Base-by-base conservation (phyloP, 2,329 filamentous ascomycete species). In the Aspergillus sergii region DNA sequence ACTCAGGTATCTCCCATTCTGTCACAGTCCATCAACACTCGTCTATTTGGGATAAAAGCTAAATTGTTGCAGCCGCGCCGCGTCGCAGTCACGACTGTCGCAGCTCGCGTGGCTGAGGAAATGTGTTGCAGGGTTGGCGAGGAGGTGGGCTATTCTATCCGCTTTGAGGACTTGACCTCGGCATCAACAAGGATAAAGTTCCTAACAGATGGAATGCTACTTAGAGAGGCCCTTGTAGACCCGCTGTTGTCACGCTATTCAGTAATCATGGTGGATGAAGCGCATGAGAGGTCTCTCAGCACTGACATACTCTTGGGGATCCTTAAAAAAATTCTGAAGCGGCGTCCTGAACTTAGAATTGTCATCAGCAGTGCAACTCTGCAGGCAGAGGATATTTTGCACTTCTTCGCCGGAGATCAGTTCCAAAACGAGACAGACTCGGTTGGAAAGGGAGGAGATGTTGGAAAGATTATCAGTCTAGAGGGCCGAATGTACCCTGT, bases 191-290 rank as follows among this genome's bases (percentile, higher is more conserved):
- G 88, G 58, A 94, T 99, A 80, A 97, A 99, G 76, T 98, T 98
- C 74, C 81, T 98, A 66, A 99, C 94, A 0, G 95, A 99, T 80
- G 94, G 94, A 0, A 83, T 99, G 56, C 85, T 99, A 36, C 88
- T 99, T 59, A 85, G 94, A 71, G 95, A 99, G 79, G 95, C 94
- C 32, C 85, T 99, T 5, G 92, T 97, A 4, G 95, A 99, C 77
- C 95, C 95, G 14, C 80, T 98, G 4, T 80, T 99, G 41, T 95
- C 92, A 23, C 87, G 93, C 12, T 99, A 99, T 76, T 96, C 93
- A 0, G 91, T 97, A 51, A 92, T 99, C 71, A 97, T 99, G 93
- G 91, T 99, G 9, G 95, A 99, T 74, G 94, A 98, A 79, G 95
- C 94, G 8, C 95, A 99, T 75, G 94, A 98, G 78, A 86, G 95